phyloP scores from a whole-genome alignment of 2,329 filamentous ascomycete genomes.

The Elsinoe batatas region DNA sequence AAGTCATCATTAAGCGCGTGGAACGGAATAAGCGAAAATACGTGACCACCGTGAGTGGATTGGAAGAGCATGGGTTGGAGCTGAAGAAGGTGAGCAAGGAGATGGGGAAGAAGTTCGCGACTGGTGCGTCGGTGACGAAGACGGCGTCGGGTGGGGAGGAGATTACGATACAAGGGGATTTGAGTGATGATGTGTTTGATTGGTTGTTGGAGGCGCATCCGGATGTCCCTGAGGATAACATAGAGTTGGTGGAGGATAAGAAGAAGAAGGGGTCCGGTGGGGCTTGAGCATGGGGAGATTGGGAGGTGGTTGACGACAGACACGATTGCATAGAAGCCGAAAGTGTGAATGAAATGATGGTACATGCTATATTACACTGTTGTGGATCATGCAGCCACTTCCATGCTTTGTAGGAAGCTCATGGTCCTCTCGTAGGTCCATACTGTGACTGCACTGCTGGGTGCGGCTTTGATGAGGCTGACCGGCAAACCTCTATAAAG shows the following conservation, averaged over 20 bases:
- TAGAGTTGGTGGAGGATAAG: conserved; percentile 92
- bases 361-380: neutral
- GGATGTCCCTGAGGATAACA: conserved; percentile 86
- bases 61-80: conserved; percentile 84
- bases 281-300: no score
- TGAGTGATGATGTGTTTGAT: conserved; percentile 88
- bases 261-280: conserved; percentile 57
- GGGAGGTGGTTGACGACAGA: neutral
- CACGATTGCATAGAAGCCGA: neutral
- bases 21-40: conserved; percentile 97
- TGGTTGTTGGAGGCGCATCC: conserved; percentile 83
- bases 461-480: conserved; percentile 84
- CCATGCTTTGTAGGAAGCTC: conserved; percentile 30
- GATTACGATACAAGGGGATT: conserved; percentile 94
- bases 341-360: neutral
- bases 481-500: conserved; percentile 83
- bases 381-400: neutral
- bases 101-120: conserved; percentile 97
- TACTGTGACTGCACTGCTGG: conserved; percentile 84
- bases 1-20: conserved; percentile 88
- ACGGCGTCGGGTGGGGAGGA: conserved; percentile 68
- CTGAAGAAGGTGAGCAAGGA: conserved; percentile 90
- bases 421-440: conserved; percentile 85
- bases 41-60: conserved; percentile 81
- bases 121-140: conserved; percentile 86